Conservation (phyloP, 2,329 filamentous ascomycete genomes). For the Xylaria sp. region DNA sequence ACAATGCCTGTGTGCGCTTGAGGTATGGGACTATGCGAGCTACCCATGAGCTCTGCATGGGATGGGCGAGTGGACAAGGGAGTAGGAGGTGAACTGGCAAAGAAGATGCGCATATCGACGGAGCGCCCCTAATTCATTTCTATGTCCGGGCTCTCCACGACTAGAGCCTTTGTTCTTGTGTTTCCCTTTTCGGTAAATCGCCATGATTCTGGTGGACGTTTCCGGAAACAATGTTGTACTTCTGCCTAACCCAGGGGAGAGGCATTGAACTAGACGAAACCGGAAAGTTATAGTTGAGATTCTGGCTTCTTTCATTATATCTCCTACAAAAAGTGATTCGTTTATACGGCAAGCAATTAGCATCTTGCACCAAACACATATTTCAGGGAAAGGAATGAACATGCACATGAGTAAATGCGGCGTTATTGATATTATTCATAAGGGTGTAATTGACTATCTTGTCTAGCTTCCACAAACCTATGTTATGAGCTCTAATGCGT, state of each 20-base stretch:
- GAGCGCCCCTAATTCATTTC: conserved; percentile 14
- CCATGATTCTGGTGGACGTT: conserved; percentile 18
- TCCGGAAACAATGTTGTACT: conserved; percentile 21
- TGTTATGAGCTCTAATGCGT: neutral
- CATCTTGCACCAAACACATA: neutral
- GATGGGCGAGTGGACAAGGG: conserved; percentile 19
- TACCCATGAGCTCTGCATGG: conserved; percentile 7
- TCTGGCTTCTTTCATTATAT: neutral
- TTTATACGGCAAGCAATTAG: too few relatives aligned
- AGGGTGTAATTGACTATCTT: conserved; percentile 11
- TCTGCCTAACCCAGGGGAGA: neutral
- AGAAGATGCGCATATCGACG: neutral
- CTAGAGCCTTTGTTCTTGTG: conserved; percentile 32
- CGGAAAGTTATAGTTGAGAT: neutral
- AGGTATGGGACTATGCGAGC: neutral
- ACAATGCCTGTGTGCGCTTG: neutral
- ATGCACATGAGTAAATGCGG: neutral
- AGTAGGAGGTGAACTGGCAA: conserved; percentile 15
- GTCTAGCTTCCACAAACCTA: conserved; percentile 25
- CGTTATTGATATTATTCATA: neutral
- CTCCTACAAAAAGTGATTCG: neutral
- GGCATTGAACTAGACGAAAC: conserved; percentile 15
- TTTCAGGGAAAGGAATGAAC: neutral
- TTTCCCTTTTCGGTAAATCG: conserved; percentile 15
- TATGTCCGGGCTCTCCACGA: conserved; percentile 12